Percentiles rank a stretch among this genome's conserved stretches.
phyloP scores from a whole-genome alignment of 2,329 filamentous ascomycete species.

The Metarhizium anisopliae region DNA sequence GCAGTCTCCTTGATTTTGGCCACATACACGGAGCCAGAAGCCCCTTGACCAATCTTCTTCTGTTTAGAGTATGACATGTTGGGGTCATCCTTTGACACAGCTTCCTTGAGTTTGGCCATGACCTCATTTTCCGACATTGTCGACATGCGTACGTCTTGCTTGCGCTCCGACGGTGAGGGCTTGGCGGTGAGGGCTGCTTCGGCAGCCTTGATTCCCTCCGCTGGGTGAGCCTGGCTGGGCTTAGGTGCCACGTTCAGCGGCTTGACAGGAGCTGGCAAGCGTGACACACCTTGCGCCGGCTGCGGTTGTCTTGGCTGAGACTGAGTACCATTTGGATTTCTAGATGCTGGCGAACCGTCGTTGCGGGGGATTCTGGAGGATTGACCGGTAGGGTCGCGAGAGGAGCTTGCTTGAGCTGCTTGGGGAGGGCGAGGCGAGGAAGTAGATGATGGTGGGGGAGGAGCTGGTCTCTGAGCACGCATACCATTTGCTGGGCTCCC shows the following conservation, averaged over 20 bases:
- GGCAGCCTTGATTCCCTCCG: constrained; percentile 74
- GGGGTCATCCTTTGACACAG: constrained; percentile 91
- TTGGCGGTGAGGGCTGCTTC: constrained; percentile 85
- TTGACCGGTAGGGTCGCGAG: constrained; percentile 30
- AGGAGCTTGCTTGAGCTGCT: constrained; percentile 42
- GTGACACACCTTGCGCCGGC: constrained; percentile 34
- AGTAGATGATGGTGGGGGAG: constrained; percentile 50
- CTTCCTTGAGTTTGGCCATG: constrained; percentile 89
- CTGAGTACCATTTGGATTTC: constrained; percentile 47
- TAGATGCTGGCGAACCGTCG: constrained; percentile 42
- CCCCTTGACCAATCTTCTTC: constrained; percentile 98
- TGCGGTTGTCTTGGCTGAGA: constrained; percentile 38
- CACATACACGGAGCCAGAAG: constrained; percentile 95
- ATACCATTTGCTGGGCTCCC: constrained; percentile 47
- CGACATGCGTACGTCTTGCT: constrained; percentile 95
- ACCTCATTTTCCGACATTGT: constrained; percentile 96
- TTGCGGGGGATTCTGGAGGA: constrained; percentile 35
- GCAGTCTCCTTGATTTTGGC: constrained; percentile 88
- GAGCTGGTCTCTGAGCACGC: constrained; percentile 72
- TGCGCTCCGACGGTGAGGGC: constrained; percentile 59
- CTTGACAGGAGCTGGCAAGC: constrained; percentile 59
- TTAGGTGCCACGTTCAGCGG: constrained; percentile 71
- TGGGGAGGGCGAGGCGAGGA: constrained; percentile 35
- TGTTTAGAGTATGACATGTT: constrained; percentile 96
- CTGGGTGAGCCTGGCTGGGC: constrained; percentile 36